Percentiles rank a stretch among this genome's conserved stretches.
Conservation (phyloP, 2,329 filamentous ascomycete species). For the Neonectria hederae region DNA sequence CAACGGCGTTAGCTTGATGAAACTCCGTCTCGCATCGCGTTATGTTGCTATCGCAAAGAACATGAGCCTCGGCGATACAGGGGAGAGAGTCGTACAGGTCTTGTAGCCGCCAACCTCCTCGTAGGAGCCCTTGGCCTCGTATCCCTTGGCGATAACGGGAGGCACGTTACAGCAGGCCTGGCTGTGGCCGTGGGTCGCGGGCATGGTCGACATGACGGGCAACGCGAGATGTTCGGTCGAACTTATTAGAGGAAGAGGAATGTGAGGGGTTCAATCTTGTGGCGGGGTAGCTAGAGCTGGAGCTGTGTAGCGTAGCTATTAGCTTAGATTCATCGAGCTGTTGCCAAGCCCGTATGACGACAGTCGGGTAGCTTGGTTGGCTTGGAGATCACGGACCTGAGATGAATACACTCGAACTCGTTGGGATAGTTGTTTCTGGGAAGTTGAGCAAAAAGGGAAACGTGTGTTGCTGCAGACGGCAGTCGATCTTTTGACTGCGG, state of each 20-base stretch:
- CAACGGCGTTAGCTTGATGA: constrained; percentile 16
- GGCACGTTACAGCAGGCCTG: constrained; percentile 68
- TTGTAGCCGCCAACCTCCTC: constrained; percentile 65
- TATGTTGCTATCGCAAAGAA: neutral
- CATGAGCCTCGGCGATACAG: neutral
- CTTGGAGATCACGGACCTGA: neutral
- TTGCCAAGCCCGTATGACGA: neutral
- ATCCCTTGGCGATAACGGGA: constrained; percentile 65
- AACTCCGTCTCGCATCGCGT: too few species aligned
- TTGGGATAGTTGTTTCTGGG: neutral
- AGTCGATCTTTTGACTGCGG: constrained; percentile 6
- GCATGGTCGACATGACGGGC: constrained; percentile 59
- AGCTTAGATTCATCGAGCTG: neutral
- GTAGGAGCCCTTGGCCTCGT: constrained; percentile 65
- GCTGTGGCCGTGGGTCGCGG: constrained; percentile 62
- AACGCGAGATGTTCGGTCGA: neutral
- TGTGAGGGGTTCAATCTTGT: neutral
- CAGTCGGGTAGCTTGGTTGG: neutral
- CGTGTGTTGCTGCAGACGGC: neutral
- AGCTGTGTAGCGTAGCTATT: neutral
- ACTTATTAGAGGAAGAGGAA: neutral
- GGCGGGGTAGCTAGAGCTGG: neutral
- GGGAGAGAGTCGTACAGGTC: constrained; percentile 53
- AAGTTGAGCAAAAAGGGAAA: constrained; percentile 2
- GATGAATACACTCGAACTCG: neutral